phyloP scores from a whole-genome alignment of 495 filamentous ascomycete genomes.

The Neurospora discreta region DNA sequence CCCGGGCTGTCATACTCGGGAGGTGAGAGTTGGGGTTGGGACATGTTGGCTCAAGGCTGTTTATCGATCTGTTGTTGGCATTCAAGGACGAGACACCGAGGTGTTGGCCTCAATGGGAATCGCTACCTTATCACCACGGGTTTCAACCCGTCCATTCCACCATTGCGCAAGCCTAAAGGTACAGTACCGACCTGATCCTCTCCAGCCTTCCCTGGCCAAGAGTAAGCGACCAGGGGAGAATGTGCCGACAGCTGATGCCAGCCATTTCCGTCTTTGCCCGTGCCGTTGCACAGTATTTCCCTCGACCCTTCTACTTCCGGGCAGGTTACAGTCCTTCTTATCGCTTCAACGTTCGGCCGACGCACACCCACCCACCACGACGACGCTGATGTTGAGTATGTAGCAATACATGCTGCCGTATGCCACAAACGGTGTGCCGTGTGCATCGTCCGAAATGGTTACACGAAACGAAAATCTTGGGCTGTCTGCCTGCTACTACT shows the following conservation, averaged over 20 bases:
- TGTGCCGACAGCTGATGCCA: neutral
- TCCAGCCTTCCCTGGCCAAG: neutral
- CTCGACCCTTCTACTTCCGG: neutral
- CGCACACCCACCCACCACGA: neutral
- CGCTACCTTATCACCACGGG: neutral
- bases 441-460: neutral
- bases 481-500: neutral
- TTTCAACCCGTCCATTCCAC: neutral
- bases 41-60: neutral
- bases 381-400: neutral
- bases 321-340: neutral
- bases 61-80: neutral
- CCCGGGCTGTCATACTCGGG: constrained; percentile 6
- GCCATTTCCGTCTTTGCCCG: neutral
- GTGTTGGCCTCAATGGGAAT: neutral
- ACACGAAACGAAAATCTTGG: neutral
- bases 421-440: neutral
- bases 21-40: neutral
- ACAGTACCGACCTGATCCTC: neutral
- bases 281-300: neutral
- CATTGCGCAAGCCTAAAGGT: neutral
- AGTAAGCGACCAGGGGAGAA: neutral
- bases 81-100: neutral
- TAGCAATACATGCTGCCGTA: neutral
- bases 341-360: neutral